Percentiles rank a stretch among this genome's conserved stretches.
These are phyloP conservation scores for Lunasporangiospora selenospora DNA, from an alignment of 192 early-diverging fungal genomes.

Conservation along the genomic window DNA sequence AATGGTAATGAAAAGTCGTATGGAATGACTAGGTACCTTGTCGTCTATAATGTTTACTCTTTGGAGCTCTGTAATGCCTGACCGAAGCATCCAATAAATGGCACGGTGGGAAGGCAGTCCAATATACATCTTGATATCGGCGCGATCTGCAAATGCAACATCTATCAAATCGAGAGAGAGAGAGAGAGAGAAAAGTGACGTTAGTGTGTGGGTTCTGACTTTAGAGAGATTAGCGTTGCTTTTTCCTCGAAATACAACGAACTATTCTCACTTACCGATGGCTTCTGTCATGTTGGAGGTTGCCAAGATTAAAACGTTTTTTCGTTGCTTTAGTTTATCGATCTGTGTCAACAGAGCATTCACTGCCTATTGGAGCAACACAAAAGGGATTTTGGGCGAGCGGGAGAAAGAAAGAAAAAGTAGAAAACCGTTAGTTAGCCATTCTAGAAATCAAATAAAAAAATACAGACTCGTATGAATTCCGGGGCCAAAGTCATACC, in stretches of 20 bases:
- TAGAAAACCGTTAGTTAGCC: too few relatives aligned
- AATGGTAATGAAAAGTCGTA: too few relatives aligned
- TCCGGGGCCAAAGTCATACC: too few relatives aligned
- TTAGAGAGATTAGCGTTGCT: not conserved
- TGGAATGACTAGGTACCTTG: too few relatives aligned
- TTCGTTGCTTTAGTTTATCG: constrained; percentile 62
- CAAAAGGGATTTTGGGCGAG: not conserved
- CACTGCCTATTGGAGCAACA: constrained; percentile 37
- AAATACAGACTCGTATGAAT: too few relatives aligned
- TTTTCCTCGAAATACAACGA: not conserved
- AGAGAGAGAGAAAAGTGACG: not conserved
- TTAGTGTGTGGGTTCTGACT: not conserved
- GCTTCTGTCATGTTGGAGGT: constrained; percentile 79
- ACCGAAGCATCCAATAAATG: constrained; percentile 61
- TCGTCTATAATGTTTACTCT: constrained; percentile 56
- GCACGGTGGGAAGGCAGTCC: constrained; percentile 57
- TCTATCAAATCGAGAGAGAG: constrained; percentile 50
- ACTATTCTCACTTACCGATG: constrained; percentile 52
- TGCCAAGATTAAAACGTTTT: constrained; percentile 71
- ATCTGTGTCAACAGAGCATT: constrained; percentile 79
- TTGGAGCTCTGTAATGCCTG: constrained; percentile 61
- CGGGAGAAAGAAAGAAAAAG: too few relatives aligned
- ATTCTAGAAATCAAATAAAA: too few relatives aligned
- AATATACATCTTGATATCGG: constrained; percentile 69
- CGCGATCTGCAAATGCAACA: constrained; percentile 67